Percentiles rank a stretch among this genome's conserved stretches.
phyloP scores from a whole-genome alignment of 257 asterid genomes.

The Eucommia ulmoides region DNA sequence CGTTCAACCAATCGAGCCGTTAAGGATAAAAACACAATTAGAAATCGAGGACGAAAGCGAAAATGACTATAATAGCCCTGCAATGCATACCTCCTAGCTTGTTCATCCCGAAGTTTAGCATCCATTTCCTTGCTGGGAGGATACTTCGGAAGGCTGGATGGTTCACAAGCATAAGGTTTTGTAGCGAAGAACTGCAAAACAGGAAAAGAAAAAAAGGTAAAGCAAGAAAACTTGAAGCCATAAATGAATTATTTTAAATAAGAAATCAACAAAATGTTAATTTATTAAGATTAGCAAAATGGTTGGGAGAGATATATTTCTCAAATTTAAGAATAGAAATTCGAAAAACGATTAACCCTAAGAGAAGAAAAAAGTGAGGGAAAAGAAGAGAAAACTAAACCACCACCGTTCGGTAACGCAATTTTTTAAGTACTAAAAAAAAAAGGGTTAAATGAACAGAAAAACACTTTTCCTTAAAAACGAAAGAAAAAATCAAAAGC shows the following conservation, averaged over 20 bases:
- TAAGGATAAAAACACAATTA: no score
- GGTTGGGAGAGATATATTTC: neutral
- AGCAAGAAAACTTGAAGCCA: neutral
- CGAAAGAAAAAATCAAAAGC: no score
- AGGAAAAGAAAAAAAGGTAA: neutral
- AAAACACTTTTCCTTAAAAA: neutral
- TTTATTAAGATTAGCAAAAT: neutral
- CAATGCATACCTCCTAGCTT: slow-evolving; percentile 95
- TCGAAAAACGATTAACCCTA: no score
- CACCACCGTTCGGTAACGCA: no score
- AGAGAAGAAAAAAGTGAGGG: no score
- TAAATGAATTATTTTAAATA: no score
- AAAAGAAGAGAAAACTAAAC: neutral
- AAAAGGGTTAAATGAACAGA: neutral
- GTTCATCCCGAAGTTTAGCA: slow-evolving; percentile 83
- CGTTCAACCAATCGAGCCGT: no score
- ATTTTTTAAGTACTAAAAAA: no score
- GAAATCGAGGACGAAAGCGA: no score
- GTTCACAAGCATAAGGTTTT: slow-evolving; percentile 71
- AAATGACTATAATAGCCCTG: no score
- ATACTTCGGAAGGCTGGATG: slow-evolving; percentile 83
- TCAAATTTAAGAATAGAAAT: neutral
- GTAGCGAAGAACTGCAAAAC: slow-evolving; percentile 56
- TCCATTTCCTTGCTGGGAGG: slow-evolving; percentile 96
- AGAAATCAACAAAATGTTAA: neutral